Evolutionary conservation across 331 rosid genomes (phyloP), one percentile per base, ranked within the genome.

Genomic region (Arachis monticola): DNA sequence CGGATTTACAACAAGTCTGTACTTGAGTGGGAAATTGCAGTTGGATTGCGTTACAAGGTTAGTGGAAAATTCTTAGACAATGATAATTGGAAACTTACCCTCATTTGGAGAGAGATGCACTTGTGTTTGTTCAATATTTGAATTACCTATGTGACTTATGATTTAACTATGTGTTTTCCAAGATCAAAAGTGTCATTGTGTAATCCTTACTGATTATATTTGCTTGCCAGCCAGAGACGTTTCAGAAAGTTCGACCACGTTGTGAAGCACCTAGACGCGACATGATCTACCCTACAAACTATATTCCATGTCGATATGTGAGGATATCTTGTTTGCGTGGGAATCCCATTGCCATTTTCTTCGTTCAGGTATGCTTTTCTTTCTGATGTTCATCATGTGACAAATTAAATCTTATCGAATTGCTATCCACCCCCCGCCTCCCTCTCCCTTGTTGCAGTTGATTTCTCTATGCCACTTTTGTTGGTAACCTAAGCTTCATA

Each of bases 261-360:
- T 93, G 98, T 73, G 98, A 93, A 83, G 98, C 98, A 31, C 98
- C 98, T 11, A 89, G 96, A 35, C 96, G 97, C 7, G 97, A 93
- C 88, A 83, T 88, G 92, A 63, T 80, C 79, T 91, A 93, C 77
- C 97, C 97, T 27, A 88, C 86, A 80, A 93, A 89, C 83, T 91
- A 93, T 82, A 86, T 96, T 80, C 98, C 98, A 14, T 93, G 98
- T 73, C 91, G 93, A 75, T 93, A 86, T 60, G 93, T 93, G 68
- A 85, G 94, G 77, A 85, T 93, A 77, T 93, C 98, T 78, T 93
- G 98, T 81, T 85, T 93, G 82, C 89, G 98, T 64, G 98, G 98
- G 85, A 93, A 93, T 79, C 98, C 98, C 63, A 93, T 93, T 53
- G 96, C 98, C 67, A 80, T 93, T 77, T 93, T 93, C 85, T 93